These are phyloP conservation scores for Sarocladium brachiariae DNA, from an alignment of 2,329 filamentous ascomycete genomes.

Conservation along the genomic window DNA sequence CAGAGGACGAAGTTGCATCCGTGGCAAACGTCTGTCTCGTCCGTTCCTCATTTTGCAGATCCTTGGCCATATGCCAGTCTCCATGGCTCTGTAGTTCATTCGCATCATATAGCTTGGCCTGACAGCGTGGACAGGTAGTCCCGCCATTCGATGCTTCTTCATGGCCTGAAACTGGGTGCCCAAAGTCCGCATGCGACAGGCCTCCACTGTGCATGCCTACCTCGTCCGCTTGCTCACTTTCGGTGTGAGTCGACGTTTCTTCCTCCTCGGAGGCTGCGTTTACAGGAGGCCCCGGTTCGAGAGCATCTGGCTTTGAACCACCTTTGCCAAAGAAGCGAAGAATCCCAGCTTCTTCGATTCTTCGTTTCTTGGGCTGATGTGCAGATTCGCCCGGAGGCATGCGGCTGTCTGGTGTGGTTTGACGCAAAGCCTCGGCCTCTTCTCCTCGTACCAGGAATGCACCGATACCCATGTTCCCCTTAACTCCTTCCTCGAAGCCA, in stretches of 20 bases:
- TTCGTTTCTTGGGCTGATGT: conserved; percentile 23
- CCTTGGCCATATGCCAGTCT: conserved; percentile 92
- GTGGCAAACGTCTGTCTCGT: conserved; percentile 38
- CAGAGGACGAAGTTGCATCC: conserved; percentile 24
- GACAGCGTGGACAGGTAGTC: conserved; percentile 58
- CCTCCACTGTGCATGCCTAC: not conserved
- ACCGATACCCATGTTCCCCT: conserved; percentile 79
- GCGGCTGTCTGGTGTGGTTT: conserved; percentile 16
- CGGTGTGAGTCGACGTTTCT: not conserved
- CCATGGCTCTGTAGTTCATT: conserved; percentile 67
- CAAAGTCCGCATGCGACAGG: conserved; percentile 23
- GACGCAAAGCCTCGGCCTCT: conserved; percentile 41
- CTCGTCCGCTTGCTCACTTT: not conserved
- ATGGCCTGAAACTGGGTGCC: not conserved
- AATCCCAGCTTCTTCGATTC: conserved; percentile 42
- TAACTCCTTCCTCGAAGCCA: conserved; percentile 85
- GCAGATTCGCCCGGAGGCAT: conserved; percentile 16
- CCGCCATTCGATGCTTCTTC: not conserved
- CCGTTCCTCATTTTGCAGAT: conserved; percentile 63
- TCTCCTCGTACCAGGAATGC: conserved; percentile 75
- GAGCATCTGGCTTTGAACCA: conserved; percentile 15
- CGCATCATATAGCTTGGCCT: conserved; percentile 47
- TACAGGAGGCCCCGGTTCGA: conserved; percentile 15
- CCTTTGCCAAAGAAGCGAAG: conserved; percentile 50
- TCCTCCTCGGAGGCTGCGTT: conserved; percentile 12